A percentile compares a stretch with the other conserved stretches of the same genome.
phyloP scores from a whole-genome alignment of 2,329 filamentous ascomycete species.

The Monosporascus sp. region DNA sequence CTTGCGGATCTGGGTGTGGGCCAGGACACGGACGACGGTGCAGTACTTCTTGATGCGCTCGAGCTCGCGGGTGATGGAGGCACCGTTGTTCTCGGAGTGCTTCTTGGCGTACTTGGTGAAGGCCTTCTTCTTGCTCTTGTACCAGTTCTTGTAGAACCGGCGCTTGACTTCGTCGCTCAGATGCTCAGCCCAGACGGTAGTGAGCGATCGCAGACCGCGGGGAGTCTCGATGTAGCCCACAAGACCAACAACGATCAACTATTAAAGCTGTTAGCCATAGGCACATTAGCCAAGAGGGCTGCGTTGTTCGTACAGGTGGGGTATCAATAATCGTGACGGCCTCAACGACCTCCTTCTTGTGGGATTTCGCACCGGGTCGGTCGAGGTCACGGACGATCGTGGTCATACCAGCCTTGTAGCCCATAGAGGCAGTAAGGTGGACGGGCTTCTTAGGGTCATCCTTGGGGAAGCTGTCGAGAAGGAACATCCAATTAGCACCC shows the following conservation, averaged over 20 bases:
- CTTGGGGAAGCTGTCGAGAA: constrained; percentile 81
- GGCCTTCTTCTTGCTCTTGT: constrained; percentile 99
- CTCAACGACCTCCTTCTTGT: constrained; percentile 98
- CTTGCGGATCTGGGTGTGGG: constrained; percentile 99
- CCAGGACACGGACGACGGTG: constrained; percentile 97
- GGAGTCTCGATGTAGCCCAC: constrained; percentile 99
- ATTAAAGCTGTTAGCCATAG: constrained; percentile 64
- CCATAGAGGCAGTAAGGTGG: constrained; percentile 96
- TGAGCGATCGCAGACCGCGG: constrained; percentile 97
- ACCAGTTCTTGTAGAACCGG: constrained; percentile 99
- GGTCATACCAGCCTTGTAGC: constrained; percentile 99
- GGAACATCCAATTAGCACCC: constrained; percentile 14
- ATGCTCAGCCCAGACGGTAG: constrained; percentile 99
- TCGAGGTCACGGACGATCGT: constrained; percentile 99
- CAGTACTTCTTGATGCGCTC: constrained; percentile 99
- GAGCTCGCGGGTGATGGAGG: constrained; percentile 91
- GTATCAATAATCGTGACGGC: constrained; percentile 85
- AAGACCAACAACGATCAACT: constrained; percentile 99
- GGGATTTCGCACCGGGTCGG: constrained; percentile 97
- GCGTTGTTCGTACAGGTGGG: constrained; percentile 88
- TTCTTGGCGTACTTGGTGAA: constrained; percentile 99
- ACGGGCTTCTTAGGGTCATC: constrained; percentile 99
- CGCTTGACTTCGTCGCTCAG: constrained; percentile 98
- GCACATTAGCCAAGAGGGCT: constrained; percentile 71
- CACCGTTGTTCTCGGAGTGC: constrained; percentile 89